Evolutionary conservation across 164 flowering plant species (phyloP).

Genomic region (Euptelea pleiosperma): DNA sequence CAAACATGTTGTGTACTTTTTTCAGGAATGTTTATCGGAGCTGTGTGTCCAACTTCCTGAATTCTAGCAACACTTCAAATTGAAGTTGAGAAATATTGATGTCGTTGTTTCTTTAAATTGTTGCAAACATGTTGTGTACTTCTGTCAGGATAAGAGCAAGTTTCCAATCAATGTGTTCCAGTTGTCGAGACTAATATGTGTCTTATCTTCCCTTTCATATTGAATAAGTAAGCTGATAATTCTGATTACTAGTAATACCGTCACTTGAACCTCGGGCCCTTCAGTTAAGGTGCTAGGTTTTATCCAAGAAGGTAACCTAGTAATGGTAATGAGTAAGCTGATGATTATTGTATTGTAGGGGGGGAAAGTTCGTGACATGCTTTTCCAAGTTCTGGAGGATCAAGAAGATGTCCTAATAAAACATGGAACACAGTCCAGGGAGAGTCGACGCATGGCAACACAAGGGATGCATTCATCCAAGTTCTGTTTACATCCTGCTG

Average conservation of each 20-base stretch:
- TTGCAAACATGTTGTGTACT: not conserved
- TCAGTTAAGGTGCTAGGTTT: too few relatives aligned
- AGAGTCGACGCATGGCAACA: slow-evolving; percentile 84
- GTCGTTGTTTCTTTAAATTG: too few relatives aligned
- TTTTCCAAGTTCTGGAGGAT: slow-evolving; percentile 78
- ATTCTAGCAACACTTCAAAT: too few relatives aligned
- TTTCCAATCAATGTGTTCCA: not conserved
- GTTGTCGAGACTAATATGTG: not conserved
- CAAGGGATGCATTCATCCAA: slow-evolving; percentile 96
- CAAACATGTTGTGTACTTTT: too few relatives aligned
- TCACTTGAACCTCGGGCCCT: not conserved
- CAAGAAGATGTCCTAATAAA: slow-evolving; percentile 76
- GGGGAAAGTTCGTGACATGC: slow-evolving; percentile 88
- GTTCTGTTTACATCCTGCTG: slow-evolving; percentile 97
- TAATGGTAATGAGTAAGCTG: too few relatives aligned
- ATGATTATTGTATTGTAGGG: slow-evolving; percentile 48
- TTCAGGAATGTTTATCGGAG: too few relatives aligned
- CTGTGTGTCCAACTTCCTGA: too few relatives aligned
- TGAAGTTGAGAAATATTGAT: too few relatives aligned
- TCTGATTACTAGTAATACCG: not conserved
- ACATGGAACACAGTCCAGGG: slow-evolving; percentile 96
- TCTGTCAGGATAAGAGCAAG: not conserved
- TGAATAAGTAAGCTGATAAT: not conserved
- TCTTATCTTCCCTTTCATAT: not conserved
- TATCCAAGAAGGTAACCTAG: too few relatives aligned